phyloP scores from a whole-genome alignment of 495 filamentous ascomycete species.

The Durotheca rogersii region DNA sequence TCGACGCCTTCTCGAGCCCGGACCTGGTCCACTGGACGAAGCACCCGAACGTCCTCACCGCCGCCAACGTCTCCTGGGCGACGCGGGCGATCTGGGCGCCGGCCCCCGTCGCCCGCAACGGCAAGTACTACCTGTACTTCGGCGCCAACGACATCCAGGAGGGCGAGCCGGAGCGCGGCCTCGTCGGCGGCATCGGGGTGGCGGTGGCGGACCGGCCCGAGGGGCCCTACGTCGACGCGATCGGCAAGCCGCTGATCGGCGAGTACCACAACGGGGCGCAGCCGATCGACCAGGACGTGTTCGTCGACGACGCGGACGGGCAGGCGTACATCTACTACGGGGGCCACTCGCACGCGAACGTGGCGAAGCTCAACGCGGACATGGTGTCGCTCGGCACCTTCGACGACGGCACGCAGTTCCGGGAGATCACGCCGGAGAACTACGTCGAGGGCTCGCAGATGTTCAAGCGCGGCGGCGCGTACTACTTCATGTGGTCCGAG shows the following conservation, averaged over 20 bases:
- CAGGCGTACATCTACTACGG: slow-evolving; percentile 56
- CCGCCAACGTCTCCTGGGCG: slow-evolving; percentile 47
- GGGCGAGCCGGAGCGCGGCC: slow-evolving; percentile 13
- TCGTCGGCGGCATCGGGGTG: slow-evolving; percentile 46
- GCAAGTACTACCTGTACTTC: slow-evolving; percentile 54
- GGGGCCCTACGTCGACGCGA: slow-evolving; percentile 49
- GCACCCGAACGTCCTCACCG: slow-evolving; percentile 45
- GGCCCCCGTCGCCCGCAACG: slow-evolving; percentile 46
- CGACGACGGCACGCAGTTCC: slow-evolving; percentile 35
- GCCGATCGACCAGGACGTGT: slow-evolving; percentile 53
- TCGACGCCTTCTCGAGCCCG: slow-evolving; percentile 54
- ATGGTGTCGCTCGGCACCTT: slow-evolving; percentile 43
- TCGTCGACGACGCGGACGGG: slow-evolving; percentile 49
- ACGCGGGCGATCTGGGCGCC: slow-evolving; percentile 52
- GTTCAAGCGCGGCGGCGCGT: slow-evolving; percentile 45
- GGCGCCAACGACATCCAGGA: slow-evolving; percentile 47
- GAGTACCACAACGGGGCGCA: slow-evolving; percentile 43
- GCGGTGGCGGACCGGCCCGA: slow-evolving; percentile 45
- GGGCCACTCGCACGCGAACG: slow-evolving; percentile 46
- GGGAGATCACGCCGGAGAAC: slow-evolving; percentile 45
- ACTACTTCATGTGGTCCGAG: slow-evolving; percentile 53
- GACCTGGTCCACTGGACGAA: slow-evolving; percentile 41
- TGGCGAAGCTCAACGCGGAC: slow-evolving; percentile 47
- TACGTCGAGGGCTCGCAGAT: slow-evolving; percentile 50
- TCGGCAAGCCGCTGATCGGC: slow-evolving; percentile 45